Conservation (phyloP, 371 early-diverging fungal species). For the Apophysomyces trapeziformis region DNA sequence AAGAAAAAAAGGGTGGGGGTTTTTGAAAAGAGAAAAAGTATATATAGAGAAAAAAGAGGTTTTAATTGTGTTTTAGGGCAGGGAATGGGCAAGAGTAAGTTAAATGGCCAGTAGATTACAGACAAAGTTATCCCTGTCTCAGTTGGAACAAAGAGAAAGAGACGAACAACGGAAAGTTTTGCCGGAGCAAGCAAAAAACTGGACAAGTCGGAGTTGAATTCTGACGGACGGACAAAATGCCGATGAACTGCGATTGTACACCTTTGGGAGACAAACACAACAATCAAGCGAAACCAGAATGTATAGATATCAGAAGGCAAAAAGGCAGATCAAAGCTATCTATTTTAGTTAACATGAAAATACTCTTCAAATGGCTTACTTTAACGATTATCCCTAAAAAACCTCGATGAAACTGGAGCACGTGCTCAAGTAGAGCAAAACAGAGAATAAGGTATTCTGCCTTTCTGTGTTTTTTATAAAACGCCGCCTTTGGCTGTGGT, state of each 20-base stretch:
- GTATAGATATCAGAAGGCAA: neutral
- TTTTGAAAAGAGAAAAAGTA: neutral
- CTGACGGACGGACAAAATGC: too few species aligned
- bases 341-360: too few species aligned
- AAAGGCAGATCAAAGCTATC: neutral
- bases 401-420: too few species aligned
- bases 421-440: too few species aligned
- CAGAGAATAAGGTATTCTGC: too few species aligned
- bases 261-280: too few species aligned
- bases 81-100: neutral
- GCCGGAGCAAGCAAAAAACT: neutral
- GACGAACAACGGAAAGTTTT: neutral
- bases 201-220: neutral
- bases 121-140: neutral
- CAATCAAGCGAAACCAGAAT: neutral
- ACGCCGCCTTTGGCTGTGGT: too few species aligned
- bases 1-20: slow-evolving; percentile 2
- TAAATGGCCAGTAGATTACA: too few species aligned
- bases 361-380: too few species aligned
- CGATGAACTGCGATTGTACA: too few species aligned
- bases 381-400: too few species aligned
- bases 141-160: slow-evolving; percentile 2
- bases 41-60: neutral
- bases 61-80: neutral
- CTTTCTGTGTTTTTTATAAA: too few species aligned